These are phyloP conservation scores for Myxozyma lipomycoides DNA, from an alignment of 805 yeast species.

Conservation along the genomic window DNA sequence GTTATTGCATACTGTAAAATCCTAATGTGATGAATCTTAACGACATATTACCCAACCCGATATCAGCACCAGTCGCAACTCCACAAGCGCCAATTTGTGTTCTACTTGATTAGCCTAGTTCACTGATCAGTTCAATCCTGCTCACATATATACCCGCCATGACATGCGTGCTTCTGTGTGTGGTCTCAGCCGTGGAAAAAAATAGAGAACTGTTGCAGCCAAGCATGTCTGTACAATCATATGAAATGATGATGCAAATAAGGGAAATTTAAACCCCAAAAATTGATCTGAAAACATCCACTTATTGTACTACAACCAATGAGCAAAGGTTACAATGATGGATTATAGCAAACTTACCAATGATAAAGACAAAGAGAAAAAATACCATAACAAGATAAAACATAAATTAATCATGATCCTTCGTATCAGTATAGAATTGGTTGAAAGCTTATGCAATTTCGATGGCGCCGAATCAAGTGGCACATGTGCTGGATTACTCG, in stretches of 20 bases:
- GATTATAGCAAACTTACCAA: constrained; percentile 23
- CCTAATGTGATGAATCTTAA: constrained; percentile 74
- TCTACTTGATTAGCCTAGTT: constrained; percentile 40
- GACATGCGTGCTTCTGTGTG: constrained; percentile 19
- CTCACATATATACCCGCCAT: constrained; percentile 22
- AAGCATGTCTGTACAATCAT: constrained; percentile 64
- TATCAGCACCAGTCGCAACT: constrained; percentile 84
- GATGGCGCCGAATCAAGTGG: not conserved
- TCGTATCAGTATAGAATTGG: constrained; percentile 13
- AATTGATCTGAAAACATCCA: constrained; percentile 90
- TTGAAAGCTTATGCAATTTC: not conserved
- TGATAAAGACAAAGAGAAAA: constrained; percentile 39
- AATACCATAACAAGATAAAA: constrained; percentile 32
- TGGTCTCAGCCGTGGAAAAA: constrained; percentile 49
- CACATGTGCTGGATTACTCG: constrained; percentile 10
- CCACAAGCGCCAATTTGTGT: constrained; percentile 76
- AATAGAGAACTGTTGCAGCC: constrained; percentile 46
- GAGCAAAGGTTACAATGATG: not conserved
- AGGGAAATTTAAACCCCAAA: constrained; percentile 75
- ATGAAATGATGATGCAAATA: constrained; percentile 79
- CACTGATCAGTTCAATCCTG: not conserved
- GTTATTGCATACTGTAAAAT: constrained; percentile 55
- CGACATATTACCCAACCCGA: constrained; percentile 86
- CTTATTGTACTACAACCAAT: constrained; percentile 75
- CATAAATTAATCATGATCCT: constrained; percentile 15